Percentiles rank a stretch among this genome's conserved stretches.
phyloP scores from a whole-genome alignment of 441 rosid species.

The Hypseocharis bilobata region DNA sequence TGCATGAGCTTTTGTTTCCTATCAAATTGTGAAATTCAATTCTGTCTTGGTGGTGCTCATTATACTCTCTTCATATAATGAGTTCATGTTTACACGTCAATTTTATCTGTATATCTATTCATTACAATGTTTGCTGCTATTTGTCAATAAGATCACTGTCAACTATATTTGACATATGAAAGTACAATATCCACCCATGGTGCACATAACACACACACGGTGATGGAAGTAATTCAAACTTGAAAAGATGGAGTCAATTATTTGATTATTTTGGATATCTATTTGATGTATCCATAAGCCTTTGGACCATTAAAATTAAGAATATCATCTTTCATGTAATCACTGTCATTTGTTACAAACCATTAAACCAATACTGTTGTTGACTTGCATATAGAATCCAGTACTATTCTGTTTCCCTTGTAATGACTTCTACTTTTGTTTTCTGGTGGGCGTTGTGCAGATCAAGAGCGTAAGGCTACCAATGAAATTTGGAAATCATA shows the following conservation, averaged over 20 bases:
- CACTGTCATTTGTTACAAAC: not conserved
- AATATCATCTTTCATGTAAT: no score
- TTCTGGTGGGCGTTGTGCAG: slow-evolving; percentile 27
- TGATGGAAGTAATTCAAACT: not conserved
- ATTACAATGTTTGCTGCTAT: not conserved
- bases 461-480: slow-evolving; percentile 83
- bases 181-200: no score
- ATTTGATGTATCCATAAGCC: no score
- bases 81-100: not conserved
- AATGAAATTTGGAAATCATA: slow-evolving; percentile 56
- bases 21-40: not conserved
- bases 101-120: no score
- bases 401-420: not conserved
- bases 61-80: not conserved
- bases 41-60: not conserved
- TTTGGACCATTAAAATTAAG: no score
- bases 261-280: not conserved
- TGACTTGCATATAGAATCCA: no score
- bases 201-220: no score
- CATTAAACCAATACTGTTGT: no score
- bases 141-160: not conserved
- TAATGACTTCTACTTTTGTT: not conserved
- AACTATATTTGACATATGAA: no score
- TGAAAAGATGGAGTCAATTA: no score
- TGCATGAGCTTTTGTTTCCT: no score